Percentiles rank a stretch among this genome's conserved stretches.
phyloP scores from a whole-genome alignment of 768 basidiomycete genomes.

The Lactifluus piperatus region DNA sequence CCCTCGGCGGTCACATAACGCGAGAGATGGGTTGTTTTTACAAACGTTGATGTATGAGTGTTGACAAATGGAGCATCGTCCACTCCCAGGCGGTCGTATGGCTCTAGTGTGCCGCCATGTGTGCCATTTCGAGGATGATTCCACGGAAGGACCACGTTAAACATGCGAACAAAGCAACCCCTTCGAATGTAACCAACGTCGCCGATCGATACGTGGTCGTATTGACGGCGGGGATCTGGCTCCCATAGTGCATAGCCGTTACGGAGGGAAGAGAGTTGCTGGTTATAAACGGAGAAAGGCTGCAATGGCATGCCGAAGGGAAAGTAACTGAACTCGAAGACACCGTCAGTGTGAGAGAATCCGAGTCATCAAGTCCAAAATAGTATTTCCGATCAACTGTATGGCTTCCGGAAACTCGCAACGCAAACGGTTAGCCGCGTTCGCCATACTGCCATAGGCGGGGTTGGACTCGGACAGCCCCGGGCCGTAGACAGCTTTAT shows the following conservation, averaged over 20 bases:
- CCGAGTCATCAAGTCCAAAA: too few species aligned
- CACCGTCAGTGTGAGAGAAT: too few species aligned
- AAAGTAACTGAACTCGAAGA: too few species aligned
- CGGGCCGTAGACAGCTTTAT: too few species aligned
- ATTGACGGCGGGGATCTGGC: slow-evolving; percentile 13
- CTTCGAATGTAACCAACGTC: slow-evolving; percentile 19
- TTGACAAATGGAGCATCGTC: background rate
- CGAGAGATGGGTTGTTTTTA: background rate
- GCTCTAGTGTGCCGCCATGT: background rate
- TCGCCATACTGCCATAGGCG: too few species aligned
- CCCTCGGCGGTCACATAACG: background rate
- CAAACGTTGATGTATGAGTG: background rate
- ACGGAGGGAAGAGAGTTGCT: slow-evolving; percentile 3
- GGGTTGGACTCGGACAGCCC: too few species aligned
- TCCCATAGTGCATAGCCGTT: slow-evolving; percentile 15
- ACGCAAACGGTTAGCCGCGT: too few species aligned
- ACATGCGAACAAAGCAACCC: slow-evolving; percentile 17
- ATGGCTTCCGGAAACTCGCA: too few species aligned
- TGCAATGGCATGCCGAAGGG: background rate
- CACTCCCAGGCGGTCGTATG: background rate
- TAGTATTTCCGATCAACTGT: too few species aligned
- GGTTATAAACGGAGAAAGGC: slow-evolving; percentile 2
- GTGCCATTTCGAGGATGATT: background rate
- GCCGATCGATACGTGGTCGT: slow-evolving; percentile 14
- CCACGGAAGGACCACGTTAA: slow-evolving; percentile 8